Evolutionary conservation across 139 green algal species (phyloP), one percentile per base, ranked within the genome.

Genomic region (Picochlorum sp.): DNA sequence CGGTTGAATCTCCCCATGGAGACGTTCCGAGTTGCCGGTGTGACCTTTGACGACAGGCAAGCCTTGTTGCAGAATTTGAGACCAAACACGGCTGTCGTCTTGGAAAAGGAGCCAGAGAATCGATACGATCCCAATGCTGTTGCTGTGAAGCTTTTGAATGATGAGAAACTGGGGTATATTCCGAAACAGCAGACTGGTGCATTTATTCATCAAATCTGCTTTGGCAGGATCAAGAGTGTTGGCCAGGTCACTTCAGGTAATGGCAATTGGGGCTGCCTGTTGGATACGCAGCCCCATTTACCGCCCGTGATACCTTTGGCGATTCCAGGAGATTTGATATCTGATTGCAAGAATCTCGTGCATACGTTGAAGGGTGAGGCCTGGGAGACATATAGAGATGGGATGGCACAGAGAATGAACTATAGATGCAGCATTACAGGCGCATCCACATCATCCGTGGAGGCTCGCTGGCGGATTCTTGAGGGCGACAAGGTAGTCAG

Each of bases 21-120:
- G 58, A 23, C 32, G 3, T 73, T 75, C 52, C 49, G 34, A 9
- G 56, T 77, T 9, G 76, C 71, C n/a, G 78, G 78, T 3, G 76
- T 84, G 0, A 71, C 30, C 23, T 84, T 84, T 54, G 68, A 84
- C 6, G 74, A 58, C 14, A 58, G 78, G 8, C 78, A 84, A 61
- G 52, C 34, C 2, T 14, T 63, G 5, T 32, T 82, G 18, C 1
- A 30, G 3, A 45, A 16, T 15, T 47, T 84, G 45, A n/a, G 69
- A 4, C 13, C n/a, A 58, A 69, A 47, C n/a, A 62, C 83, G 34
- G 64, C 56, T 9, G 47, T 85, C 49, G 64, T 62, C 15, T 47
- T 84, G 26, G 57, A 69, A 32, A 68, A 66, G 16, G 72, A 85
- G 23, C 68, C 65, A 8, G 41, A 71, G 44, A 85, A 85, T 50